phyloP scores from a whole-genome alignment of 1,284 basidiomycete species.

The Ceratobasidium sp. region DNA sequence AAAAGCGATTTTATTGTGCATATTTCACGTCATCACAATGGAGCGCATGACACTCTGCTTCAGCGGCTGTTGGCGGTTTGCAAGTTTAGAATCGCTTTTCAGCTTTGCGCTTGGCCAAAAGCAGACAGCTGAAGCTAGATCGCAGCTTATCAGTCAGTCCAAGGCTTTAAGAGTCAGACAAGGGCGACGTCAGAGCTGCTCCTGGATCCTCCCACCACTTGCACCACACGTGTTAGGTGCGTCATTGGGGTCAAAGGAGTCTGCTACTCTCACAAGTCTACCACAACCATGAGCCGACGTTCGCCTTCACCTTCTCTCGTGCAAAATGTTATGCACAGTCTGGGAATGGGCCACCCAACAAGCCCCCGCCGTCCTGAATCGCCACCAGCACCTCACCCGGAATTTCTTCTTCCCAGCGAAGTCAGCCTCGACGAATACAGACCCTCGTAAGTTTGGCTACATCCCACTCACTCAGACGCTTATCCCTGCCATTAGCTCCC shows the following conservation, averaged over 20 bases:
- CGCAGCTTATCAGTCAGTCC: neutral
- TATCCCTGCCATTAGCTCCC: neutral
- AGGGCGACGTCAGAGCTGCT: neutral
- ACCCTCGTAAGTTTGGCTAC: neutral
- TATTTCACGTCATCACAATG: no score
- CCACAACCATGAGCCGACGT: neutral
- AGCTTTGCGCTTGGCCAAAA: neutral
- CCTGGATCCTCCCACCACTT: neutral
- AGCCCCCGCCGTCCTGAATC: neutral
- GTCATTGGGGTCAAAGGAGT: neutral
- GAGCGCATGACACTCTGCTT: no score
- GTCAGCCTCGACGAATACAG: neutral
- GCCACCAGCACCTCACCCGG: neutral
- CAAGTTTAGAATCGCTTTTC: neutral
- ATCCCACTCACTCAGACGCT: neutral
- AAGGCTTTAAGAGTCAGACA: neutral
- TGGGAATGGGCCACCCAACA: neutral
- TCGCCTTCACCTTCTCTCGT: neutral
- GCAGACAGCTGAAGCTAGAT: conserved; percentile 2
- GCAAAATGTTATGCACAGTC: neutral
- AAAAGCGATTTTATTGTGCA: no score
- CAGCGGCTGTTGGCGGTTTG: no score
- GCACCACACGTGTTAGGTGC: neutral
- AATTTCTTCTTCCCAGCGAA: neutral
- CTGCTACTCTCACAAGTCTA: neutral